phyloP scores from a whole-genome alignment of 202 grass and related monocot species.

The Panicum hallii region DNA sequence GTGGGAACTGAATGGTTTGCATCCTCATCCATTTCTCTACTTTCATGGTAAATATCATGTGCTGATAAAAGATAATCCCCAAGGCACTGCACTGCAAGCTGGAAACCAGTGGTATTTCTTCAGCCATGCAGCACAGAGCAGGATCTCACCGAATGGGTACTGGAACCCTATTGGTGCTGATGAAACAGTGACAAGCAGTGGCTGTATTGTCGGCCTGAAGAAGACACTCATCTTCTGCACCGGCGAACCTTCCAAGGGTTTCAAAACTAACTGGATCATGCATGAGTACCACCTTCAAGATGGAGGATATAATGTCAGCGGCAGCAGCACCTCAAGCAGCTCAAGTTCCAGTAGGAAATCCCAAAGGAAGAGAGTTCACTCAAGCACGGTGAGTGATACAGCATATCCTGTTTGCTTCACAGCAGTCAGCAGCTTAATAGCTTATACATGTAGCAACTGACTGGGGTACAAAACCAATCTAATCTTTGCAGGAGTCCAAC shows the following conservation, averaged over 20 bases:
- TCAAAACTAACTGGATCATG: constrained; percentile 92
- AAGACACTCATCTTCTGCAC: constrained; percentile 73
- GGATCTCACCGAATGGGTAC: constrained; percentile 55
- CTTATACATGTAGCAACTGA: background rate
- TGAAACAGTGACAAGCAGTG: constrained; percentile 56
- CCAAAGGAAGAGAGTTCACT: constrained; percentile 57
- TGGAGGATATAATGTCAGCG: constrained; percentile 13
- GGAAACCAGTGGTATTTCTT: constrained; percentile 81
- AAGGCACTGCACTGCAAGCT: constrained; percentile 81
- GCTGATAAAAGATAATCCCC: background rate
- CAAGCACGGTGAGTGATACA: constrained; percentile 52
- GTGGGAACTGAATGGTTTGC: constrained; percentile 74
- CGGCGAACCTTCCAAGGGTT: constrained; percentile 51
- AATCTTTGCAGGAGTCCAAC: constrained; percentile 63
- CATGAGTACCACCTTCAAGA: constrained; percentile 82
- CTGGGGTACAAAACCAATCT: constrained; percentile 2
- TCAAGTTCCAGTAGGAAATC: constrained; percentile 45
- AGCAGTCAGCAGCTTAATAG: background rate
- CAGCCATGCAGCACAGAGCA: constrained; percentile 48
- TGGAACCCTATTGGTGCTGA: constrained; percentile 60
- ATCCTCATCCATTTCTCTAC: background rate
- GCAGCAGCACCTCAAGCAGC: constrained; percentile 26
- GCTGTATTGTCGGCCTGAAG: constrained; percentile 62
- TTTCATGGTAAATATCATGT: background rate
- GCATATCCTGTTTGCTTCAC: constrained; percentile 3